A percentile compares a stretch with the other conserved stretches of the same genome.
phyloP scores from a whole-genome alignment of 2,329 filamentous ascomycete genomes.

The Penicillium fuscoglaucum region DNA sequence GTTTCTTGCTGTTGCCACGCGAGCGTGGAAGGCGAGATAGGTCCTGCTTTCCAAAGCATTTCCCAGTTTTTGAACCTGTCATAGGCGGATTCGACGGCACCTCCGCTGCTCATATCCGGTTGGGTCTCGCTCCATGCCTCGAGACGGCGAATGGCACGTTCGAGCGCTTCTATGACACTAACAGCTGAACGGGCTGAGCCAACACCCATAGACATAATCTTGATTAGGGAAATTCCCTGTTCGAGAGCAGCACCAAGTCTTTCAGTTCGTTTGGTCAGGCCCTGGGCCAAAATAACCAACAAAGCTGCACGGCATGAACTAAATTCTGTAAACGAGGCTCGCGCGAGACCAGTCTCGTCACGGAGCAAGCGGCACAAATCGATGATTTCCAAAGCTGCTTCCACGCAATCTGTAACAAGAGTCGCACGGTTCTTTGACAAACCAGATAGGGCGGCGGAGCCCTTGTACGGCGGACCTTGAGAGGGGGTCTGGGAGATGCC shows the following conservation, averaged over 20 bases:
- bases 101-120: conserved; percentile 32
- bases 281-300: conserved; percentile 49
- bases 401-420: conserved; percentile 55
- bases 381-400: conserved; percentile 54
- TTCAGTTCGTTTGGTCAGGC: conserved; percentile 43
- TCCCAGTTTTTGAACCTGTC: conserved; percentile 56
- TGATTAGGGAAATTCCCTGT: conserved; percentile 54
- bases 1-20: conserved; percentile 28
- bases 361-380: conserved; percentile 53
- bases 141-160: conserved; percentile 50
- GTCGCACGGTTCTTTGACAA: conserved; percentile 38
- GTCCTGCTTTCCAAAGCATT: conserved; percentile 49
- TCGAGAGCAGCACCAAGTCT: conserved; percentile 49
- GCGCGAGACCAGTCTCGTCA: conserved; percentile 54
- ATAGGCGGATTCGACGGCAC: conserved; percentile 50
- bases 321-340: conserved; percentile 58
- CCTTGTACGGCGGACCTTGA: conserved; percentile 28
- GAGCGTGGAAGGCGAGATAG: conserved; percentile 36
- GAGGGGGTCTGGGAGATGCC: conserved; percentile 27
- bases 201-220: conserved; percentile 55
- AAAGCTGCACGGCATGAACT: conserved; percentile 57
- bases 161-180: conserved; percentile 55
- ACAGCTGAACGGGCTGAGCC: conserved; percentile 56
- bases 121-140: conserved; percentile 45
- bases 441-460: conserved; percentile 33